These are phyloP conservation scores for Lactarius deliciosus DNA, from an alignment of 768 basidiomycete species.

Conservation along the genomic window DNA sequence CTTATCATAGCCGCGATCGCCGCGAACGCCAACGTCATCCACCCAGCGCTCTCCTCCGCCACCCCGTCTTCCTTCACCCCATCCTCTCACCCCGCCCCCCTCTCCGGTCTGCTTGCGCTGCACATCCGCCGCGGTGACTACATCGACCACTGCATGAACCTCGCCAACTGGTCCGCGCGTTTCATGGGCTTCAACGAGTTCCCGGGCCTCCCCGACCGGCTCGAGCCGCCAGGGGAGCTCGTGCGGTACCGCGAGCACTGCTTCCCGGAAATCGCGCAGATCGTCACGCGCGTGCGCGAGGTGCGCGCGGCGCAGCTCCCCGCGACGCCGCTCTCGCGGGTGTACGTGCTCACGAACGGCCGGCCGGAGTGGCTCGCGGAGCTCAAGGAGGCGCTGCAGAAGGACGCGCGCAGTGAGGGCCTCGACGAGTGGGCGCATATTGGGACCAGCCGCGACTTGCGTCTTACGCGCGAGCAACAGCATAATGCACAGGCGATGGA, in stretches of 20 bases:
- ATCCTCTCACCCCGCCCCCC: constrained; percentile 28
- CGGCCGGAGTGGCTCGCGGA: constrained; percentile 40
- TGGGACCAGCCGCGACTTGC: constrained; percentile 43
- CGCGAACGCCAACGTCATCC: constrained; percentile 35
- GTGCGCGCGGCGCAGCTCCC: constrained; percentile 34
- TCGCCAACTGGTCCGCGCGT: constrained; percentile 37
- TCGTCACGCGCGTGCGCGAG: constrained; percentile 41
- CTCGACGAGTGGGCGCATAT: constrained; percentile 41
- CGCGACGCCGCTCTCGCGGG: constrained; percentile 34
- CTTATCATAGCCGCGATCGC: constrained; percentile 37
- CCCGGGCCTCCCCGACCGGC: constrained; percentile 42
- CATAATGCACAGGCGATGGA: constrained; percentile 49
- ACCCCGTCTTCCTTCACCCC: constrained; percentile 6
- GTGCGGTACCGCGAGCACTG: constrained; percentile 42
- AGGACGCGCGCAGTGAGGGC: constrained; percentile 12
- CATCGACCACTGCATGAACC: constrained; percentile 41
- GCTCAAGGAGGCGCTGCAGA: constrained; percentile 38
- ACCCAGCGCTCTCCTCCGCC: constrained; percentile 15
- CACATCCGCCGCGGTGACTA: constrained; percentile 55
- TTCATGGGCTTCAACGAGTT: constrained; percentile 49
- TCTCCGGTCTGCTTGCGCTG: constrained; percentile 45
- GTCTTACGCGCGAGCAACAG: constrained; percentile 42
- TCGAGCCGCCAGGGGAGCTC: constrained; percentile 31
- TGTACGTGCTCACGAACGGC: constrained; percentile 53
- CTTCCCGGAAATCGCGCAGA: constrained; percentile 42